Evolutionary conservation across 2,329 filamentous ascomycete species (phyloP).

Genomic region (Phaeophleospora eucalypticola): DNA sequence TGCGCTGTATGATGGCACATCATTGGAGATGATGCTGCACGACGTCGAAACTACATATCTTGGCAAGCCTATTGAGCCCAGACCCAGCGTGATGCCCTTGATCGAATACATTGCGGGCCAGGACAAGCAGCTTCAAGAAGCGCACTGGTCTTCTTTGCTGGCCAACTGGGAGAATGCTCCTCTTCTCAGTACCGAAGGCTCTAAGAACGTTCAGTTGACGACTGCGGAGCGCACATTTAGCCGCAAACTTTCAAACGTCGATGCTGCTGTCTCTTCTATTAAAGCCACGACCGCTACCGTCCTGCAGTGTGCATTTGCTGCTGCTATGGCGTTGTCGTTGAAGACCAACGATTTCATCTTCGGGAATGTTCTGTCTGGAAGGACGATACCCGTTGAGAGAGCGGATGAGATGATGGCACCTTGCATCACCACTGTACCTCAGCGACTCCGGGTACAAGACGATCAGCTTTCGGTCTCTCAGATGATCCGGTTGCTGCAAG

Average conservation of each 20-base stretch:
- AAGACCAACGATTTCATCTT: constrained; percentile 14
- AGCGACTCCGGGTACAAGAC: constrained; percentile 7
- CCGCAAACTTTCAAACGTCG: constrained; percentile 3
- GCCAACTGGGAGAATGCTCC: constrained; percentile 7
- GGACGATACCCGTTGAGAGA: constrained; percentile 9
- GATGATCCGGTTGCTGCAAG: constrained; percentile 4
- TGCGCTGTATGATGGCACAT: constrained; percentile 13
- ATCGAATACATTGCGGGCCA: constrained; percentile 12
- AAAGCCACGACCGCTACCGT: constrained; percentile 10
- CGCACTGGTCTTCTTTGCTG: constrained; percentile 9
- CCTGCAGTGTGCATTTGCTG: constrained; percentile 10
- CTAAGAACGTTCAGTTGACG: constrained; percentile 5
- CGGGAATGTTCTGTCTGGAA: constrained; percentile 14
- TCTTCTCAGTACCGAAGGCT: constrained; percentile 2
- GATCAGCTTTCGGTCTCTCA: neutral
- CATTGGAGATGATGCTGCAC: constrained; percentile 11
- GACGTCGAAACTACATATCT: constrained; percentile 8
- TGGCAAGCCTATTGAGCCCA: neutral
- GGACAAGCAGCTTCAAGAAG: neutral
- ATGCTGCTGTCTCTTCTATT: neutral
- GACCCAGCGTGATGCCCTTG: constrained; percentile 5
- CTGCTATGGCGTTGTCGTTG: constrained; percentile 7
- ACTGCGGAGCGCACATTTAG: constrained; percentile 3
- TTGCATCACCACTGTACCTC: constrained; percentile 15
- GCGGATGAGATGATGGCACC: constrained; percentile 16